Conservation (phyloP, 176 grass and related monocot species). For the Thinopyrum elongatum region DNA sequence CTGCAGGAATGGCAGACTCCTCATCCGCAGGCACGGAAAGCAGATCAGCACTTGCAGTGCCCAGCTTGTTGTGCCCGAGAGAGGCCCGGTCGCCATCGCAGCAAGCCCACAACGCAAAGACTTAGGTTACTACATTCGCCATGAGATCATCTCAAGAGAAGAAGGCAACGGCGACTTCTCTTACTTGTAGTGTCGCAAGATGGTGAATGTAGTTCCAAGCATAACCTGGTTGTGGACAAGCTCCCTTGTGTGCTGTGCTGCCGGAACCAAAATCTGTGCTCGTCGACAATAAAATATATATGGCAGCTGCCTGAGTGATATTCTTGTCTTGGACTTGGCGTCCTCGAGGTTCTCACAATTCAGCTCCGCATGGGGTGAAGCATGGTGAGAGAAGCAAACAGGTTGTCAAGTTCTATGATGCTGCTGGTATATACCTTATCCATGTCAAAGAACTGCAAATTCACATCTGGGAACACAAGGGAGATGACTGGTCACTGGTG, state of each 20-base stretch:
- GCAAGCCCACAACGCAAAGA: not conserved
- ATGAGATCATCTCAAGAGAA: no score
- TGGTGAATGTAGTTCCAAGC: not conserved
- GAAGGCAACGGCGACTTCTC: no score
- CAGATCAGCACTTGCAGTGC: not conserved
- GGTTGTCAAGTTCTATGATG: not conserved
- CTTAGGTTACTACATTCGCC: no score
- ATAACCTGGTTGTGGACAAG: not conserved
- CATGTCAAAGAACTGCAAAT: not conserved
- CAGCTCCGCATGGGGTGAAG: not conserved
- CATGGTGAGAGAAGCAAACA: no score
- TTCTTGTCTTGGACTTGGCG: not conserved
- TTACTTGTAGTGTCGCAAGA: not conserved
- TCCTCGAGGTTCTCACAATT: not conserved
- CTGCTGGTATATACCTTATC: not conserved
- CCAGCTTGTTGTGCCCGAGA: not conserved
- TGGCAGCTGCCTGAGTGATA: no score
- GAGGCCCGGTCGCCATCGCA: not conserved
- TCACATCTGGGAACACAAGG: not conserved
- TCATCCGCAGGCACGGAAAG: not conserved
- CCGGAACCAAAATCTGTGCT: no score
- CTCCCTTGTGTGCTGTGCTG: no score
- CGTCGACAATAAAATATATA: no score
- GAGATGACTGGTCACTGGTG: not conserved
- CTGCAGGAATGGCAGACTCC: not conserved